Evolutionary conservation across 495 filamentous ascomycete genomes (phyloP).

Genomic region (Penicillium arizonense): DNA sequence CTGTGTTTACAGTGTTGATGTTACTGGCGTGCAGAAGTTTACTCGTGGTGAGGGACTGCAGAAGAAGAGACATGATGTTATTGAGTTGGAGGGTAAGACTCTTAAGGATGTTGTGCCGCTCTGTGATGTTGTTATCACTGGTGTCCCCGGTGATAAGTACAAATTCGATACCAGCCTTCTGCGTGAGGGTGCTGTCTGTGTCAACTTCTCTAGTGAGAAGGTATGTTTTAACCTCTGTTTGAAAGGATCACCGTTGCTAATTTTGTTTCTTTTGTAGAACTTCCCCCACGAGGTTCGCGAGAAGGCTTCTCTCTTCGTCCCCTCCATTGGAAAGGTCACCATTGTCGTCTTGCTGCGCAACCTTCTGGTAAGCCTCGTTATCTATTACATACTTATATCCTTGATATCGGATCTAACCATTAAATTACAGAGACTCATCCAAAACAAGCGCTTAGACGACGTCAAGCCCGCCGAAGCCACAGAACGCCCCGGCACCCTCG

Average conservation of each 20-base stretch:
- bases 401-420: neutral
- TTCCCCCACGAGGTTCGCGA: slow-evolving; percentile 86
- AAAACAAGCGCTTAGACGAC: slow-evolving; percentile 46
- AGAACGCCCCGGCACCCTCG: slow-evolving; percentile 43
- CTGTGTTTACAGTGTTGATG: slow-evolving; percentile 89
- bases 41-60: slow-evolving; percentile 81
- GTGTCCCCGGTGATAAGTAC: slow-evolving; percentile 82
- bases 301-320: slow-evolving; percentile 94
- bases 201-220: slow-evolving; percentile 96
- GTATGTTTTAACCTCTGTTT: slow-evolving; percentile 29
- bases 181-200: slow-evolving; percentile 86
- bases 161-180: slow-evolving; percentile 84
- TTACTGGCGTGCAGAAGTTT: slow-evolving; percentile 89
- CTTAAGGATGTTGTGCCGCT: slow-evolving; percentile 78
- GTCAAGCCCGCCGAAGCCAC: slow-evolving; percentile 45
- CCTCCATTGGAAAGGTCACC: slow-evolving; percentile 95
- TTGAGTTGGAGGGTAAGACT: slow-evolving; percentile 69
- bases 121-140: slow-evolving; percentile 91
- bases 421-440: slow-evolving; percentile 44
- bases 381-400: neutral
- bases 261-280: slow-evolving; percentile 51
- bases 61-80: slow-evolving; percentile 78
- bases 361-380: slow-evolving; percentile 64
- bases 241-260: slow-evolving; percentile 1
- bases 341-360: slow-evolving; percentile 90